Base-by-base conservation (phyloP, 176 grass and related monocot species). In the Triticum monococcum region DNA sequence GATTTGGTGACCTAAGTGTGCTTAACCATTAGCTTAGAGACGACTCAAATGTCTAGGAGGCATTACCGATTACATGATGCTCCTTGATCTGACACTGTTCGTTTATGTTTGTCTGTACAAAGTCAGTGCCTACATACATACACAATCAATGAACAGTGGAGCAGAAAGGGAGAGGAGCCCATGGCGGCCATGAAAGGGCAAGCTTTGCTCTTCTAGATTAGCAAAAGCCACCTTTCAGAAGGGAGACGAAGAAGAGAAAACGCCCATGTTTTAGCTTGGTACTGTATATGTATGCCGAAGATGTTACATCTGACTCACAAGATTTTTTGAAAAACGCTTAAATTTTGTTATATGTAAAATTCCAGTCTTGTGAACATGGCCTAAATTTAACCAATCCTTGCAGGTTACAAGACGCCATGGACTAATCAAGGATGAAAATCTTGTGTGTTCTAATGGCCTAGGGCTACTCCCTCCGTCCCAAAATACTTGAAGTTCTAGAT, bases 1-100 rank as follows among this genome's bases (percentile, higher is more conserved):
- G 86, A 88, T 91, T 88, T 88, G 86, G 85, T 88, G 85, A 50
- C 38, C 68, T 43, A 78, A 32, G 64, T 22, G 38, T 26, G 52
- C 48, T n/a, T 40, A 25, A 4, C 84, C 84, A 70, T 5, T 81
- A 48, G 77, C 81, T 85, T 85, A 81, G n/a, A 85, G 52, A 63
- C 12, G 81, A 85, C 77, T 81, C 77, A 56, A 72, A 2, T 31
- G 1, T 52, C 46, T 5, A 16, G 14, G 14, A 17, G 14, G 16
- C 36, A 84, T 63, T 35, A 31, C 12, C 36, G 4, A 56, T 2
- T 52, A 52, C 5, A 26, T 0, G 12, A 5, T 17, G 40, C 0
- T 59, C 36, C 8, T 2, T 71, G 46, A 57, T 57, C 20, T 71
- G 46, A 12, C 12, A 6, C 4, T 20, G 12, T 52, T 24, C 25